Base-by-base conservation (phyloP, 352 stramenopile genomes). In the Elongisporangium prolatum region DNA sequence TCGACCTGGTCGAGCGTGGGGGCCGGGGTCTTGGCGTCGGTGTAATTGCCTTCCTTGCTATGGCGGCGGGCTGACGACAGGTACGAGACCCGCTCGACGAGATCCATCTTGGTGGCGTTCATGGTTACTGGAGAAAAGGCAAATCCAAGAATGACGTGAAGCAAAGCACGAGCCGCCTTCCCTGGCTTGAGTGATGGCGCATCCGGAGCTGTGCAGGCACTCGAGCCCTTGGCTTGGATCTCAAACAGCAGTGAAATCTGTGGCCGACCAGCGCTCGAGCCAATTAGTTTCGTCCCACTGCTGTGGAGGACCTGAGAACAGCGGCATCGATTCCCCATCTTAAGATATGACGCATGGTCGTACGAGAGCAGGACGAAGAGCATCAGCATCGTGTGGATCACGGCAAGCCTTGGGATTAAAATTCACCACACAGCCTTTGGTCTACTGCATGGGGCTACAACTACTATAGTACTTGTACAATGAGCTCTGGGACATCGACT, bases 1-100 rank as follows among this genome's bases (percentile, higher is more conserved):
- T 81, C 67, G 21, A 72, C 53, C 57, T 76, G 64, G 21, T 52
- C 40, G 34, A 44, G 34, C 34, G 34, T 44, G 1, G 34, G 34
- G n/a, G 48, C 37, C 24, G 69, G 69, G 4, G 65, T 74, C 55
- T 77, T 77, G 44, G 28, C 24, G 22, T 54, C 55, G 59, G 69
- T 66, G 47, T 65, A 37, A 48, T 67, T 55, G 37, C 63, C 66
- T 16, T 55, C 57, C 48, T 67, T 74, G 25, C 57, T 56, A 2
- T 57, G 24, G 10, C 49, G 37, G 40, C 16, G 20, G 11, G 37
- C 54, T 34, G 60, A 61, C 24, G 44, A 56, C 21, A 61, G 20
- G 48, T 67, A 67, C 54, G 56, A 67, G 16, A 67, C 16, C 21
- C 56, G 60, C 10, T 61, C 60, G 20, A 57, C 37, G 14, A 62